Conservation (phyloP, 306 rosid species). For the Vicia villosa region DNA sequence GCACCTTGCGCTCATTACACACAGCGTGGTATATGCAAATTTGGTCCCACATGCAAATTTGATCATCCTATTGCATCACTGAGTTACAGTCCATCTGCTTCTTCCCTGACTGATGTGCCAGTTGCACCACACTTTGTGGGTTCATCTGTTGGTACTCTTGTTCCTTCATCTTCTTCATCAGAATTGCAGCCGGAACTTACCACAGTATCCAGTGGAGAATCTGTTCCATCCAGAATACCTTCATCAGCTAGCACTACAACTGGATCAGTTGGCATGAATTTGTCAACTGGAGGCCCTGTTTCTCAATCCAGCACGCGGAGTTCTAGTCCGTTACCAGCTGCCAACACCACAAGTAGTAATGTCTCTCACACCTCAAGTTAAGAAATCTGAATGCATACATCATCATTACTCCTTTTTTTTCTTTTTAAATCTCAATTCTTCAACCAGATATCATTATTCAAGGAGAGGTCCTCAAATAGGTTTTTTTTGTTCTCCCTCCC, state of each 20-base stretch:
- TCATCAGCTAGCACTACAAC: constrained; percentile 68
- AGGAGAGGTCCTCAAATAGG: constrained; percentile 73
- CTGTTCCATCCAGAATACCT: constrained; percentile 64
- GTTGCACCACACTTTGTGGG: constrained; percentile 79
- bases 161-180: constrained; percentile 75
- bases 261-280: constrained; percentile 69
- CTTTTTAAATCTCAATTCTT: constrained; percentile 48
- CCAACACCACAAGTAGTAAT: constrained; percentile 40
- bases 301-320: constrained; percentile 60
- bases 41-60: constrained; percentile 83
- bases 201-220: constrained; percentile 65
- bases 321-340: constrained; percentile 51
- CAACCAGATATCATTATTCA: constrained; percentile 62
- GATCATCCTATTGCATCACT: constrained; percentile 76
- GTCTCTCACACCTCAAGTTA: constrained; percentile 62
- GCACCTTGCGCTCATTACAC: constrained; percentile 79
- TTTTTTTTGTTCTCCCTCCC: constrained; percentile 45
- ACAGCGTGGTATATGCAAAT: constrained; percentile 88
- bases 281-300: constrained; percentile 52
- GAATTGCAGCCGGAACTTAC: constrained; percentile 70
- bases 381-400: constrained; percentile 61
- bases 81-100: constrained; percentile 83
- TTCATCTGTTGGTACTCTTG: constrained; percentile 68
- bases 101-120: constrained; percentile 78
- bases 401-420: constrained; percentile 57